Percentiles rank a stretch among this genome's conserved stretches.
These are phyloP conservation scores for Ophiocordyceps sinensis DNA, from an alignment of 2,329 filamentous ascomycete genomes.

Conservation along the genomic window DNA sequence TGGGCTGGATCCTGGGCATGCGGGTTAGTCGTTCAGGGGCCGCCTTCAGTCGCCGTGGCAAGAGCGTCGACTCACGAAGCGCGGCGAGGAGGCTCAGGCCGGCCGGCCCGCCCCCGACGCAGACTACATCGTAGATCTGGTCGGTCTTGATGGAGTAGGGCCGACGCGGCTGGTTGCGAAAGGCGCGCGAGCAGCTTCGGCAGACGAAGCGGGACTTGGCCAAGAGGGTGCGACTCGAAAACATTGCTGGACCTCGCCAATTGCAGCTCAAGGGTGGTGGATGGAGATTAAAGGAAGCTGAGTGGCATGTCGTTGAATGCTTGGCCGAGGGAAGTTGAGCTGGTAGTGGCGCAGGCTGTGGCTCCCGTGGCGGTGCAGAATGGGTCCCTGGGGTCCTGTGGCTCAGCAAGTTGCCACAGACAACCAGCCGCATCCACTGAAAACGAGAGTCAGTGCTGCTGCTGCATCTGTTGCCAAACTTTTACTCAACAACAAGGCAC, in stretches of 20 bases:
- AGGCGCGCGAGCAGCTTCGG: conserved; percentile 27
- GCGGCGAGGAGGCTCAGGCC: conserved; percentile 71
- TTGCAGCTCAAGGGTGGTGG: background rate
- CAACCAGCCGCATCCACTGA: conserved; percentile 11
- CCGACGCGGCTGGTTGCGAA: conserved; percentile 21
- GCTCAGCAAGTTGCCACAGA: conserved; percentile 22
- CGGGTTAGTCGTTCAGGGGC: background rate
- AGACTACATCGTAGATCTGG: conserved; percentile 86
- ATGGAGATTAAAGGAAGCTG: background rate
- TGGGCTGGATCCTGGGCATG: conserved; percentile 53
- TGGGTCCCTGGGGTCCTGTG: background rate
- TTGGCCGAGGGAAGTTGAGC: too few species aligned
- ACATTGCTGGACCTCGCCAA: background rate
- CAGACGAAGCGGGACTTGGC: conserved; percentile 25
- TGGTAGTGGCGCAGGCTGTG: background rate
- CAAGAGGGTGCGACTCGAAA: conserved; percentile 7
- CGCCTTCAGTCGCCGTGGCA: background rate
- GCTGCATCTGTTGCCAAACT: background rate
- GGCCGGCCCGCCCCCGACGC: conserved; percentile 78
- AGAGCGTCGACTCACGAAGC: conserved; percentile 38
- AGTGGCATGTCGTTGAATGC: too few species aligned
- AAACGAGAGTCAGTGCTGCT: conserved; percentile 12
- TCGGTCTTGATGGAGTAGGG: conserved; percentile 32
- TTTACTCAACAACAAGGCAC: conserved; percentile 3
- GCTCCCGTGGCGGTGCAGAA: background rate